These are phyloP conservation scores for Pseudoscleropodium purum DNA, from an alignment of 225 moss, liverwort and hornwort genomes.

Conservation along the genomic window DNA sequence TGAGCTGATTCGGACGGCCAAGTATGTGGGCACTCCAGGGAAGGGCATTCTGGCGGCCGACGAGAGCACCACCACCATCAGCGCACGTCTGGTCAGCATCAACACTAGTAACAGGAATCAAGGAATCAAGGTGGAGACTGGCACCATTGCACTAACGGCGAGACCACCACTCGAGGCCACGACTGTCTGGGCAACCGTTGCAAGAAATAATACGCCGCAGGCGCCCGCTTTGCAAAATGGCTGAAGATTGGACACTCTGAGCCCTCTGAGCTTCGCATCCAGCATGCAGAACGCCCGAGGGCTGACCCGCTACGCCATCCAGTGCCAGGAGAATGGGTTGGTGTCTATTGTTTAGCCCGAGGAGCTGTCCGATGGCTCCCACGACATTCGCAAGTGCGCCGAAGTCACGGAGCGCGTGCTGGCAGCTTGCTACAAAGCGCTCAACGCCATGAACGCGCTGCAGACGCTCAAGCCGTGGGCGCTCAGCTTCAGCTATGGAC, in stretches of 20 bases:
- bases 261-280: constrained; percentile 34
- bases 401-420: constrained; percentile 48
- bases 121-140: constrained; percentile 50
- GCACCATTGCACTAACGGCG: constrained; percentile 41
- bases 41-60: too few relatives aligned
- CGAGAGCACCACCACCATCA: too few relatives aligned
- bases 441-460: constrained; percentile 48
- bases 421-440: constrained; percentile 45
- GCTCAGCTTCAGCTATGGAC: constrained; percentile 48
- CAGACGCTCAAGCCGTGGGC: constrained; percentile 53
- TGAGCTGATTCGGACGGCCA: too few relatives aligned
- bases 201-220: constrained; percentile 46
- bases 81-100: too few relatives aligned
- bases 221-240: constrained; percentile 40
- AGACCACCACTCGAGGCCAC: constrained; percentile 48
- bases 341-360: constrained; percentile 46
- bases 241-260: constrained; percentile 47
- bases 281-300: constrained; percentile 47
- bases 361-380: constrained; percentile 30
- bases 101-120: neutral
- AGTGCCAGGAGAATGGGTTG: constrained; percentile 42
- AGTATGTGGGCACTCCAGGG: too few relatives aligned
- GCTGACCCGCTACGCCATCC: constrained; percentile 38
- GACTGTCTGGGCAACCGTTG: constrained; percentile 35
- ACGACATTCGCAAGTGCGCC: constrained; percentile 52